Evolutionary conservation across 2,329 filamentous ascomycete species (phyloP), one percentile per base, ranked within the genome.

Genomic region (Neospermospora avenae): DNA sequence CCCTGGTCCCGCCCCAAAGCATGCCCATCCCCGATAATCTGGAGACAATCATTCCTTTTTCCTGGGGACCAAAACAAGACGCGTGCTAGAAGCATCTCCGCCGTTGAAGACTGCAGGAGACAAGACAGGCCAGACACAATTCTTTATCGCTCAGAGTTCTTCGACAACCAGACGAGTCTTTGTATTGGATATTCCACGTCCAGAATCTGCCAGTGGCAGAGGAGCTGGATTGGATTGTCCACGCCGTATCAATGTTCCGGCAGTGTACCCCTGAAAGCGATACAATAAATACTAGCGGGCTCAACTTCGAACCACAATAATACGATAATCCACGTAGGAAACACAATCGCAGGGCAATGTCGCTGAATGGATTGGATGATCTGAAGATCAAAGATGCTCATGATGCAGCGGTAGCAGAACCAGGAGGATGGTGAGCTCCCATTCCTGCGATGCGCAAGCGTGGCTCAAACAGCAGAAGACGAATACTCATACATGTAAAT

Each of bases 361-460:
- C 93, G 81, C 82, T 98, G 77, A 96, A 96, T 86, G 95, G 95
- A 67, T 82, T 98, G 77, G 93, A 97, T 79, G 84, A 86, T 78
- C 79, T 83, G 69, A 84, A 85, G 73, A 84, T 99, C 77, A 84
- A 87, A 77, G 91, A 96, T 78, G 92, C 93, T 71, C 88, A 96
- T 77, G 89, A 93, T 73, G 80, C 84, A 69, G 90, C 91, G 59
- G 80, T 87, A 69, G 84, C 84, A 62, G 95, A 98, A 77, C 85
- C 91, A 60, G 93, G 92, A 79, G 93, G 92, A 88, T 99, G 95
- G 95, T 98, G 65, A 69, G 68, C 58, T 59, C 59, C n/a, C 14
- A 45, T 37, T 49, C 44, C 41, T 35, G 48, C 55, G 56, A 55
- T 39, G n/a, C 45, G 18, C 60, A 31, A 52, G 45, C 24, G 8